Evolutionary conservation across 768 basidiomycete genomes (phyloP).

Genomic region (Mycena leptocephala): DNA sequence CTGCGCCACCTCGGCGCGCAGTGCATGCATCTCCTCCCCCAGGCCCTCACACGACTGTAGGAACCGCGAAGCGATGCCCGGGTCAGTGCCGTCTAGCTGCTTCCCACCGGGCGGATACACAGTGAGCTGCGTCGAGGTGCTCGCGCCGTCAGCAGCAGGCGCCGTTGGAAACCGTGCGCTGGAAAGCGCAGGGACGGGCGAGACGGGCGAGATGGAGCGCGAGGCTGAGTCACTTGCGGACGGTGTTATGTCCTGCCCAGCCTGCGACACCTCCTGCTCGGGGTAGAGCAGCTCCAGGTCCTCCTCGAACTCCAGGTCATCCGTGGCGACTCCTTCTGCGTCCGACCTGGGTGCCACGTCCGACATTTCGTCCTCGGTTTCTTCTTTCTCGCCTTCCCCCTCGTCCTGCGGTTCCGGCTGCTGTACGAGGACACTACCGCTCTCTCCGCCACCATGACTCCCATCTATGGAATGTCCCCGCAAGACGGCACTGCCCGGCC

Average conservation of each 20-base stretch:
- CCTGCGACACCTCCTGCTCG: neutral
- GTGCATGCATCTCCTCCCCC: slow-evolving; percentile 17
- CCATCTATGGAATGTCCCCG: neutral
- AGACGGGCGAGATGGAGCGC: slow-evolving; percentile 1
- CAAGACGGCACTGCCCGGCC: neutral
- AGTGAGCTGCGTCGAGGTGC: neutral
- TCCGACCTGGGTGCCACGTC: neutral
- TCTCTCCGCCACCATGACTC: too few species aligned
- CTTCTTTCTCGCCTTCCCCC: neutral
- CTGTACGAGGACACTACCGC: too few species aligned
- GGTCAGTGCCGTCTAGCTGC: neutral
- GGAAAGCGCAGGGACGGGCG: slow-evolving; percentile 10
- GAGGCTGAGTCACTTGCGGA: neutral
- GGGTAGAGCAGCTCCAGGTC: slow-evolving; percentile 23
- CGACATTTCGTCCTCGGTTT: neutral
- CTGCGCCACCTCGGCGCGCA: slow-evolving; percentile 19
- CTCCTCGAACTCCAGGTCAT: neutral
- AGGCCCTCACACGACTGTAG: slow-evolving; percentile 17
- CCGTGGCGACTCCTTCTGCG: neutral
- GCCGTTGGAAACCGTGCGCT: neutral
- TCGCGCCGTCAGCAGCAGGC: too few species aligned
- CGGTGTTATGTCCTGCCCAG: neutral
- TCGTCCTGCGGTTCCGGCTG: neutral
- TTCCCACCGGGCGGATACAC: neutral
- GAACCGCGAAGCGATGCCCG: neutral